These are phyloP conservation scores for Halophytophthora batemanensis DNA, from an alignment of 352 stramenopile species.

Conservation along the genomic window DNA sequence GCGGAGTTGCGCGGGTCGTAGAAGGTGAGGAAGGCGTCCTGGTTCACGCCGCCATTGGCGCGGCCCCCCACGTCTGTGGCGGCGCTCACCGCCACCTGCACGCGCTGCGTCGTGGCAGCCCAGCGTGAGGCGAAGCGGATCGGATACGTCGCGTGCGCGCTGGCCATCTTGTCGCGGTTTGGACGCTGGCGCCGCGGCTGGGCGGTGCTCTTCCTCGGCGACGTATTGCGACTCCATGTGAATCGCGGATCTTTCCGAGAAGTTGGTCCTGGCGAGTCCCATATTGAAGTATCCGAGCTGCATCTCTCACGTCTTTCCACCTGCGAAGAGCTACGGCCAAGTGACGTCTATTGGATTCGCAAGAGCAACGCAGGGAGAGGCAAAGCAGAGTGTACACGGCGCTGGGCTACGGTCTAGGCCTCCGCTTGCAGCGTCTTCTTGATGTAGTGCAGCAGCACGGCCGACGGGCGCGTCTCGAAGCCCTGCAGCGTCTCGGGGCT, in stretches of 20 bases:
- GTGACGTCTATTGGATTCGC: too few species aligned
- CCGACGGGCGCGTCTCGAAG: slow-evolving; percentile 57
- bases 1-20: slow-evolving; percentile 28
- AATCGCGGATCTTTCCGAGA: background rate
- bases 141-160: slow-evolving; percentile 5
- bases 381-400: slow-evolving; percentile 8
- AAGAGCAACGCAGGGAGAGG: too few species aligned
- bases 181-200: too few species aligned
- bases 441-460: slow-evolving; percentile 71
- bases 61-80: slow-evolving; percentile 54
- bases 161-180: slow-evolving; percentile 4
- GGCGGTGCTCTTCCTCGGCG: too few species aligned
- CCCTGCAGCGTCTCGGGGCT: slow-evolving; percentile 58
- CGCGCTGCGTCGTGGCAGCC: slow-evolving; percentile 3
- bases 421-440: slow-evolving; percentile 45
- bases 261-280: background rate
- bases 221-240: background rate
- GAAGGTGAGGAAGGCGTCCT: slow-evolving; percentile 87
- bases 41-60: slow-evolving; percentile 65
- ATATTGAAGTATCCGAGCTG: background rate
- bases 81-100: slow-evolving; percentile 36
- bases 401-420: slow-evolving; percentile 5
- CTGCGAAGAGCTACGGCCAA: too few species aligned
- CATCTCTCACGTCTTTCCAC: background rate
- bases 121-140: slow-evolving; percentile 19